phyloP scores from a whole-genome alignment of 345 rosid species.

The Raphanus raphanistrum region DNA sequence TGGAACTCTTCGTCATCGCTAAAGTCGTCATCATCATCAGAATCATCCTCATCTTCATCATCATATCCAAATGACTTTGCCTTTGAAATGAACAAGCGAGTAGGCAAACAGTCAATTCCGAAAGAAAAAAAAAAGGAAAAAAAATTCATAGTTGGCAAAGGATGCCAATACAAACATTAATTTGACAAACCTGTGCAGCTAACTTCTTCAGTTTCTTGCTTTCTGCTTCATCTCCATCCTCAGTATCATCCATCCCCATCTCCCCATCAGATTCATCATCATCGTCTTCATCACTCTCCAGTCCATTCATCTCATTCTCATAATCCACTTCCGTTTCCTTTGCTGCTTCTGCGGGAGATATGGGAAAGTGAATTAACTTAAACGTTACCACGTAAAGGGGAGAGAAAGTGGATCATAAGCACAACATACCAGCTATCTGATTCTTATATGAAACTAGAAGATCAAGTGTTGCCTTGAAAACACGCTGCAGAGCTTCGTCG shows the following conservation, averaged over 20 bases:
- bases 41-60: constrained; percentile 59
- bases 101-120: background rate
- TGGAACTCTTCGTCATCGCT: constrained; percentile 94
- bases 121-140: background rate
- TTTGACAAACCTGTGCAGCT: constrained; percentile 76
- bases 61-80: constrained; percentile 69
- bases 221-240: constrained; percentile 96
- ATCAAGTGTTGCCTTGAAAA: constrained; percentile 84
- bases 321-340: constrained; percentile 80
- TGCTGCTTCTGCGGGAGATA: constrained; percentile 64
- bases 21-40: constrained; percentile 92
- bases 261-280: constrained; percentile 89
- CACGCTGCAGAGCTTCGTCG: constrained; percentile 85
- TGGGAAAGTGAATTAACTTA: constrained; percentile 2
- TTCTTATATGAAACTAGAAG: constrained; percentile 86
- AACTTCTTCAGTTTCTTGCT: constrained; percentile 72
- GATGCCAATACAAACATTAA: background rate
- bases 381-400: background rate
- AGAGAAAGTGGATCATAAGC: constrained; percentile 8
- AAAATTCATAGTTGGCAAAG: background rate
- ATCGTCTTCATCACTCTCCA: constrained; percentile 78
- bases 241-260: constrained; percentile 92
- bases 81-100: constrained; percentile 28
- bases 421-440: constrained; percentile 81
- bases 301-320: constrained; percentile 94